Conservation (phyloP, 148 eudicot species). For the Hydrangea macrophylla region DNA sequence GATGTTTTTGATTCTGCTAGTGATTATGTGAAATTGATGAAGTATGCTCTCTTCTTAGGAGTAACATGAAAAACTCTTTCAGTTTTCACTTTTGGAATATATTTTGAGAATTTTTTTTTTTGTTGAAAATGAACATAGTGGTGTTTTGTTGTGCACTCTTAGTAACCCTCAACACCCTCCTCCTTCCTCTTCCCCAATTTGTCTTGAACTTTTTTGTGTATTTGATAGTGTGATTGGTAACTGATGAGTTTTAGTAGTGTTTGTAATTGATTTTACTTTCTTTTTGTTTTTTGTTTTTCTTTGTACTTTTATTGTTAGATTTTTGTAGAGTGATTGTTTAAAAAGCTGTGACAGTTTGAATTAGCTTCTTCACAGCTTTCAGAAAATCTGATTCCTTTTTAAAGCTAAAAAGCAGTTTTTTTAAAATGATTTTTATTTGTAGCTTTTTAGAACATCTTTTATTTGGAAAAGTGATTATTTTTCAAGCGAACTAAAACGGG, state of each 20-base stretch:
- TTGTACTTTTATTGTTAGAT: background rate
- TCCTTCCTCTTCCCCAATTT: background rate
- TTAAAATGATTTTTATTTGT: no score
- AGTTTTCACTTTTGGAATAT: background rate
- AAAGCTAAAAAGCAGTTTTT: no score
- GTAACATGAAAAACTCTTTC: background rate
- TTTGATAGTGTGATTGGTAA: background rate
- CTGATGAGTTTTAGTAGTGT: background rate
- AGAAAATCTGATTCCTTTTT: no score
- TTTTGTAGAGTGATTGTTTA: no score
- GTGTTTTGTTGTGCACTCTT: background rate
- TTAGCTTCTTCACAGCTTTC: no score
- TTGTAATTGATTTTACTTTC: background rate
- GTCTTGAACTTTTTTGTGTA: background rate
- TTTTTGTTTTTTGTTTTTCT: background rate
- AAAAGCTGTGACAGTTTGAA: no score
- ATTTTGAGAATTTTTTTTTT: background rate
- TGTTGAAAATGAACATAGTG: background rate
- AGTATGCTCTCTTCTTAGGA: constrained; percentile 46
- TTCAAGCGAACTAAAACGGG: no score
- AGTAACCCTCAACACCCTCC: no score
- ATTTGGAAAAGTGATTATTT: no score
- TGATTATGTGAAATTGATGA: constrained; percentile 87
- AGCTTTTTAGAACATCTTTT: no score
- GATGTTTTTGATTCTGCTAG: constrained; percentile 94